A percentile compares a stretch with the other conserved stretches of the same genome.
Evolutionary conservation across 306 rosid genomes (phyloP).

Genomic region (Mucuna pruriens): DNA sequence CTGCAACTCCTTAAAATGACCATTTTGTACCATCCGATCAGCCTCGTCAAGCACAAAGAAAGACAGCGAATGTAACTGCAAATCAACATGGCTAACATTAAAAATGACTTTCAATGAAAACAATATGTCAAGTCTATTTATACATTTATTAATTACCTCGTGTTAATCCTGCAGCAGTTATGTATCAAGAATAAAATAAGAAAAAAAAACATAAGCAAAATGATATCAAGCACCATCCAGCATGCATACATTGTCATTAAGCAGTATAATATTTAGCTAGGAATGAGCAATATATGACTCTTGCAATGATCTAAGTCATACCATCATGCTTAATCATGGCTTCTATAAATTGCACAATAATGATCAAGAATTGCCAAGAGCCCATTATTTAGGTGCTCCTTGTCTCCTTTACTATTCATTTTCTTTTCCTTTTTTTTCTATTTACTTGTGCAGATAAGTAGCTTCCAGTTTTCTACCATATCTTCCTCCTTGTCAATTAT

Average conservation of each 20-base stretch:
- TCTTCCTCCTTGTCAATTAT: background rate
- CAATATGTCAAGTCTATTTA: conserved; percentile 5
- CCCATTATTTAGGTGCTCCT: conserved; percentile 3
- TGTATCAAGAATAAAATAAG: background rate
- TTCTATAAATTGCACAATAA: conserved; percentile 14
- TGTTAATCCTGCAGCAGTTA: conserved; percentile 21
- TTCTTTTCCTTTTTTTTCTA: conserved; percentile 2
- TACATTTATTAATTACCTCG: background rate
- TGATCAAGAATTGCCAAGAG: conserved; percentile 12
- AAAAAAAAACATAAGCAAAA: background rate
- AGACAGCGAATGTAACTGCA: conserved; percentile 90
- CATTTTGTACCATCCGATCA: conserved; percentile 92
- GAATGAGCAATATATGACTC: conserved; percentile 8
- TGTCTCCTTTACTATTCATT: background rate
- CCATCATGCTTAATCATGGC: background rate
- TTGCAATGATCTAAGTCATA: conserved; percentile 10
- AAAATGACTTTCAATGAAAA: conserved; percentile 28
- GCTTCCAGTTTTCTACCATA: conserved; percentile 9
- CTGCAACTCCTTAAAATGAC: conserved; percentile 91
- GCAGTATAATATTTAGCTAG: background rate
- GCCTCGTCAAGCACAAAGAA: conserved; percentile 98
- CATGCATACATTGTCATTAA: background rate
- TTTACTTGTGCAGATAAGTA: background rate
- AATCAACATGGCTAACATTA: conserved; percentile 39
- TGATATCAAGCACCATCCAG: conserved; percentile 4